phyloP scores from a whole-genome alignment of 164 flowering plant genomes.

The Santalum album region DNA sequence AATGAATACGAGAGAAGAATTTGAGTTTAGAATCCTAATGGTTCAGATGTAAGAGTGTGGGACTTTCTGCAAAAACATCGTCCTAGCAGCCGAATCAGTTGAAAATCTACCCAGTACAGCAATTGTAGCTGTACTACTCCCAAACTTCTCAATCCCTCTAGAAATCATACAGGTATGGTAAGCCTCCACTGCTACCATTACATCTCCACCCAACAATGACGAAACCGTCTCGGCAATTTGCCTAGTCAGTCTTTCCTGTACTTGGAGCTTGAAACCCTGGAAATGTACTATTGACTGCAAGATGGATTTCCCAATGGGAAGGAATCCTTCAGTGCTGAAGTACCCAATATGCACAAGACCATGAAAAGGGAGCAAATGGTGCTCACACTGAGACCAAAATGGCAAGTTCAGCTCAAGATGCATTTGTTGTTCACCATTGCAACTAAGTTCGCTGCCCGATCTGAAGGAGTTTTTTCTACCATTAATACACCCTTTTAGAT shows the following conservation, averaged over 20 bases:
- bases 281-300: slow-evolving; percentile 72
- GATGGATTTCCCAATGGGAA: slow-evolving; percentile 34
- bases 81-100: slow-evolving; percentile 47
- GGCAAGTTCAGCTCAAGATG: slow-evolving; percentile 56
- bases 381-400: slow-evolving; percentile 94
- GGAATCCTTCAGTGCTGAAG: slow-evolving; percentile 26
- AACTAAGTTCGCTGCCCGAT: slow-evolving; percentile 15
- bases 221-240: slow-evolving; percentile 88
- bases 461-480: slow-evolving; percentile 12
- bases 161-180: slow-evolving; percentile 90
- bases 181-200: slow-evolving; percentile 91
- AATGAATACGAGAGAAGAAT: too few relatives aligned
- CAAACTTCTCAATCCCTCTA: slow-evolving; percentile 86
- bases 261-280: slow-evolving; percentile 87
- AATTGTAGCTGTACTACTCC: slow-evolving; percentile 84
- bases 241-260: slow-evolving; percentile 86
- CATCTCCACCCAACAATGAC: slow-evolving; percentile 48
- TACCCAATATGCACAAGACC: slow-evolving; percentile 87
- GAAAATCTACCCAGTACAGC: slow-evolving; percentile 79
- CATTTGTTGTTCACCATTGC: slow-evolving; percentile 20
- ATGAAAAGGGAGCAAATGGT: slow-evolving; percentile 90
- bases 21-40: slow-evolving; percentile 9
- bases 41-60: slow-evolving; percentile 24
- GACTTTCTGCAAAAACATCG: slow-evolving; percentile 51
- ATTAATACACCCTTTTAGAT: slow-evolving; percentile 34